Base-by-base conservation (phyloP, 108 stramenopile genomes). In the Conticribra weissflogii region DNA sequence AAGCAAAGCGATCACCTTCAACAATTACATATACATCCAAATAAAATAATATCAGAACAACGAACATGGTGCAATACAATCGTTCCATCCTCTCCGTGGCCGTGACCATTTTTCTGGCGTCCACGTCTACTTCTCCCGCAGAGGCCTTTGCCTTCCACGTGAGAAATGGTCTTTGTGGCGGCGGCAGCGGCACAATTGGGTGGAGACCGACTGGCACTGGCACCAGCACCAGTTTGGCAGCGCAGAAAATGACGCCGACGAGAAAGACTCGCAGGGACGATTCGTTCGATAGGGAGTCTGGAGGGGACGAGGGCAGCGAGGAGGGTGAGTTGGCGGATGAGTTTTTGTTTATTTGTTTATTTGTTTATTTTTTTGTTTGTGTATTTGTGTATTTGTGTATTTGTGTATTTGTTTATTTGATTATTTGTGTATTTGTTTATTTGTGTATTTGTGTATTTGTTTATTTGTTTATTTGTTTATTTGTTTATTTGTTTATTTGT, bases 241-340 rank as follows among this genome's bases (percentile, higher is more conserved):
- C 75, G 17, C 75, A 76, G 59, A 54, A 55, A 56, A 76, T 76
- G 75, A 76, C 75, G 0, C 75, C 75, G 27, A 68, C 75, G 18
- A 21, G 67, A 36, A 76, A 68, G 46, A 76, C 75, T 5, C 41
- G 75, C 24, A 52, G 62, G 54, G 75, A 76, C 12, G 75, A 76
- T 23, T 63, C 61, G 45, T 76, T 76, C 46, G 75, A 76, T 48
- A 27, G 67, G 23, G 53, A 45, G 12, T 27, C 19, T 29, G 24
- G 34, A 1, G 47, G 56, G 2, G 66, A 74, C 1, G 57, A 59
- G 2, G 36, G 44, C 3, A 16, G 65, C 3, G 59, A 47, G 36
- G 66, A 54, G 54, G 62, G 72, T 72, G 28, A 29, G 61, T 71
- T 8, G 31, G 14, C 48, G 29, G 5, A 17, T 46, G 21, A 3